Percentiles rank a stretch among this genome's conserved stretches.
phyloP scores from a whole-genome alignment of 768 basidiomycete species.

The Neoboletus magnificus region DNA sequence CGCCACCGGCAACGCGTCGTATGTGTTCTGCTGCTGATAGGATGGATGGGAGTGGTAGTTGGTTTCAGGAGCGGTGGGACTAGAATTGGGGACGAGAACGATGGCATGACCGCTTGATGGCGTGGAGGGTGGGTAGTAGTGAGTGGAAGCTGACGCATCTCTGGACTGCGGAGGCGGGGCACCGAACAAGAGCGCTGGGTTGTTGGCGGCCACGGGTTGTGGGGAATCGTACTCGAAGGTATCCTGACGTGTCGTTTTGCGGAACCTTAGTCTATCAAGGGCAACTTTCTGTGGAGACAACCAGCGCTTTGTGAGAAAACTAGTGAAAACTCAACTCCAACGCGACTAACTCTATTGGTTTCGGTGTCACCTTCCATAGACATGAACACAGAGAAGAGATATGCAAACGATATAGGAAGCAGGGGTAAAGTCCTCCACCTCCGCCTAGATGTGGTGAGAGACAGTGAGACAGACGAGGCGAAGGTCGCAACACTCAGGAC shows the following conservation, averaged over 20 bases:
- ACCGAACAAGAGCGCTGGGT: slow-evolving; percentile 39
- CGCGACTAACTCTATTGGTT: slow-evolving; percentile 48
- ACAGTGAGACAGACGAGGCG: slow-evolving; percentile 21
- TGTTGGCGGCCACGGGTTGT: slow-evolving; percentile 62
- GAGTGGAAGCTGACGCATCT: slow-evolving; percentile 67
- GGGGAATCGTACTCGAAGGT: slow-evolving; percentile 31
- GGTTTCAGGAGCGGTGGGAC: slow-evolving; percentile 49
- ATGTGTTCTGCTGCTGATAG: slow-evolving; percentile 33
- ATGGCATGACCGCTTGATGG: slow-evolving; percentile 46
- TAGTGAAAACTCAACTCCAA: slow-evolving; percentile 24
- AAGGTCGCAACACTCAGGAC: slow-evolving; percentile 35
- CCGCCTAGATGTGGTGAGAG: slow-evolving; percentile 21
- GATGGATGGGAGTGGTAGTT: slow-evolving; percentile 38
- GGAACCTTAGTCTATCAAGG: slow-evolving; percentile 46
- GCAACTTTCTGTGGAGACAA: slow-evolving; percentile 38
- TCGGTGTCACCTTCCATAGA: slow-evolving; percentile 45
- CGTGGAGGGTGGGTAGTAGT: slow-evolving; percentile 50
- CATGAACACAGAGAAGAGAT: slow-evolving; percentile 38
- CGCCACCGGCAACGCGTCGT: slow-evolving; percentile 45
- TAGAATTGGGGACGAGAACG: slow-evolving; percentile 76
- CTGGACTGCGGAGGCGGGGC: slow-evolving; percentile 64
- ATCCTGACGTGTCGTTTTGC: slow-evolving; percentile 38
- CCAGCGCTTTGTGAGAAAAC: slow-evolving; percentile 35
- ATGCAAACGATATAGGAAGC: slow-evolving; percentile 12
- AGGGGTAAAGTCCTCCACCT: slow-evolving; percentile 9